Percentiles rank a stretch among this genome's conserved stretches.
Conservation (phyloP, 1,139 yeast species). For the Suhomyces bribrorum region DNA sequence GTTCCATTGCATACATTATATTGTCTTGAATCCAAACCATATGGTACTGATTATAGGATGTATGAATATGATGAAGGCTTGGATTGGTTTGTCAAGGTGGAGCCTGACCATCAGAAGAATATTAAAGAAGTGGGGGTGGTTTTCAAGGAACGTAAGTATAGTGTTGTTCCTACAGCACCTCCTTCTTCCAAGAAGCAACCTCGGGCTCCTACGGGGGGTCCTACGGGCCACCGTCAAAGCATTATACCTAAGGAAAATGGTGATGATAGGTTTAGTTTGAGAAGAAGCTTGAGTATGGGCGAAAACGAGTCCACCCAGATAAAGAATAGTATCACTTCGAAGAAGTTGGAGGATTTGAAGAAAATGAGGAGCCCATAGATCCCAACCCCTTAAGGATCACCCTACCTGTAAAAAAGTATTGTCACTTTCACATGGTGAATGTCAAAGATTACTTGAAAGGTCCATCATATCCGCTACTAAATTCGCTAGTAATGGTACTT, state of each 20-base stretch:
- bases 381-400: too few species aligned
- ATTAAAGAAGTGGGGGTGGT: constrained; percentile 67
- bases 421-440: not conserved
- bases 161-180: constrained; percentile 75
- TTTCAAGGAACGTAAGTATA: constrained; percentile 64
- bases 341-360: constrained; percentile 25
- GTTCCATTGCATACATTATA: constrained; percentile 91
- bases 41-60: constrained; percentile 90
- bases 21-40: constrained; percentile 88
- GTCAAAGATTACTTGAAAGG: not conserved
- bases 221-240: not conserved
- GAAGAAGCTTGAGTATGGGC: constrained; percentile 20
- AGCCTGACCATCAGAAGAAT: constrained; percentile 63
- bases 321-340: constrained; percentile 17
- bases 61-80: constrained; percentile 79
- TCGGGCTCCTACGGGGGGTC: not conserved
- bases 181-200: constrained; percentile 30
- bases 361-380: constrained; percentile 19
- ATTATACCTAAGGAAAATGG: constrained; percentile 1
- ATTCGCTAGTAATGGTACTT: too few species aligned
- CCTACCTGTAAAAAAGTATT: not conserved
- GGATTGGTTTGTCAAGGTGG: constrained; percentile 78
- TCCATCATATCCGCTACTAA: too few species aligned
- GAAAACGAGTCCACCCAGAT: constrained; percentile 11
- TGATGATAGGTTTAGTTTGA: constrained; percentile 14